These are phyloP conservation scores for Penicillium canariense DNA, from an alignment of 495 filamentous ascomycete species.

Conservation along the genomic window DNA sequence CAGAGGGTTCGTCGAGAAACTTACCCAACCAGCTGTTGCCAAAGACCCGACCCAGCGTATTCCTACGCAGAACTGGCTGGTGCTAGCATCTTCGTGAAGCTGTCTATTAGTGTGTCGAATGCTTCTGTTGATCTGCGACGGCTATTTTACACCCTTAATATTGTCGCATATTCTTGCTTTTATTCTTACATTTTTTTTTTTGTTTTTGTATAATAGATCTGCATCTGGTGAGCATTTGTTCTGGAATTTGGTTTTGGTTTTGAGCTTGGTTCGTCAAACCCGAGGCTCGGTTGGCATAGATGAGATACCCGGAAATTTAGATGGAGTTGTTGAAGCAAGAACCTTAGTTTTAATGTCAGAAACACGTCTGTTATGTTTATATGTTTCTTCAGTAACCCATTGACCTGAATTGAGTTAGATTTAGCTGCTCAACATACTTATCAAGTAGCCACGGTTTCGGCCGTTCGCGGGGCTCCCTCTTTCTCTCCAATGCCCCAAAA, in stretches of 20 bases:
- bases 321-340: not conserved
- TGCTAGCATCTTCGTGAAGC: conserved; percentile 13
- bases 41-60: conserved; percentile 43
- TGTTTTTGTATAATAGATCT: conserved; percentile 2
- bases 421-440: too few relatives aligned
- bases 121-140: too few relatives aligned
- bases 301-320: conserved; percentile 5
- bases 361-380: not conserved
- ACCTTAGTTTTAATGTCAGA: not conserved
- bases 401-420: not conserved
- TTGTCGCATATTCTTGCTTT: not conserved
- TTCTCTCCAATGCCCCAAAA: too few relatives aligned
- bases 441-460: too few relatives aligned
- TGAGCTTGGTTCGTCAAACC: conserved; percentile 8
- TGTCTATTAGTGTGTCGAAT: too few relatives aligned
- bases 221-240: conserved; percentile 16
- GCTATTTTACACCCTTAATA: too few relatives aligned
- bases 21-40: conserved; percentile 39
- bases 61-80: conserved; percentile 35
- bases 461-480: too few relatives aligned
- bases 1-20: conserved; percentile 44
- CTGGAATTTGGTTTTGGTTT: not conserved
- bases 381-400: not conserved
- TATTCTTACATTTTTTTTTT: not conserved
- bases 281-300: conserved; percentile 18